Conservation (phyloP, 768 basidiomycete genomes). For the Leucosporidium scottii region DNA sequence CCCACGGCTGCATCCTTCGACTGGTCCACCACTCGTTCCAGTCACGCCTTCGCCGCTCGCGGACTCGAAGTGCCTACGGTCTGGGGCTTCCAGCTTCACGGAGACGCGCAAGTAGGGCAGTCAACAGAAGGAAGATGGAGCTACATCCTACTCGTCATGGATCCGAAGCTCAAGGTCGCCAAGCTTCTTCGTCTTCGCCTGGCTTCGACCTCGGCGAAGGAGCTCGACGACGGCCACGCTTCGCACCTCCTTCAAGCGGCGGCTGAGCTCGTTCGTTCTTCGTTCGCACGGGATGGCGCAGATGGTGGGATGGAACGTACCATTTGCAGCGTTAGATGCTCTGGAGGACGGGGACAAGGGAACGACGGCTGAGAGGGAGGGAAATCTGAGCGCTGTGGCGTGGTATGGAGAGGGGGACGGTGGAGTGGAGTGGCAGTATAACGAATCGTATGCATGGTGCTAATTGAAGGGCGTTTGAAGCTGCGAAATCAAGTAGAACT, state of each 20-base stretch:
- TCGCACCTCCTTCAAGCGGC: too few species aligned
- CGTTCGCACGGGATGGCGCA: neutral
- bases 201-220: too few species aligned
- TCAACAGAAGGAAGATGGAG: neutral
- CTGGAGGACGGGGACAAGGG: neutral
- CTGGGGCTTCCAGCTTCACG: neutral
- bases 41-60: neutral
- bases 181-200: neutral
- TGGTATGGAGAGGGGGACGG: neutral
- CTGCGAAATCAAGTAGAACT: too few species aligned
- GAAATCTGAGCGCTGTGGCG: neutral
- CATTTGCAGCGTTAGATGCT: too few species aligned
- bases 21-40: neutral
- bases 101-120: neutral
- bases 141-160: neutral
- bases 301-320: neutral
- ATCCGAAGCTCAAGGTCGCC: neutral
- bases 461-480: neutral
- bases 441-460: constrained; percentile 1
- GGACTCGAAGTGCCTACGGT: neutral
- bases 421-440: neutral
- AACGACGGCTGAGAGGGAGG: neutral
- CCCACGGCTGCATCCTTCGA: neutral
- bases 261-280: too few species aligned
- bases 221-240: too few species aligned